These are phyloP conservation scores for Hericium alpestre DNA, from an alignment of 768 basidiomycete species.

Conservation along the genomic window DNA sequence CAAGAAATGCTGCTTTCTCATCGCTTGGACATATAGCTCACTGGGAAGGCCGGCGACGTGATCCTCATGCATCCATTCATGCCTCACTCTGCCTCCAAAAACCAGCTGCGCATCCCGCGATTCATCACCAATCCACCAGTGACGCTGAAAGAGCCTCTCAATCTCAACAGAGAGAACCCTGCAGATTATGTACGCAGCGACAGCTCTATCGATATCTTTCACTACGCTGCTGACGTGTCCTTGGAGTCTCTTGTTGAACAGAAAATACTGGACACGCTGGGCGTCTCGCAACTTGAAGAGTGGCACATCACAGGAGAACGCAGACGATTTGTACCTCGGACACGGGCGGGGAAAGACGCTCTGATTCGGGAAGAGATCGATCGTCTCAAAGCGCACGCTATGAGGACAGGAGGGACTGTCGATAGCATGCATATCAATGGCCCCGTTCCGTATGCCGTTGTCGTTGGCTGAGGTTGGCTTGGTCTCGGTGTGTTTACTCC, in stretches of 20 bases:
- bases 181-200: constrained; percentile 16
- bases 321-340: constrained; percentile 15
- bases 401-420: constrained; percentile 14
- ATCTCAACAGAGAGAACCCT: constrained; percentile 21
- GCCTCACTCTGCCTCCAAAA: constrained; percentile 27
- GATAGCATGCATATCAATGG: constrained; percentile 21
- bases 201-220: too few relatives aligned
- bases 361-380: constrained; percentile 16
- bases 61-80: constrained; percentile 28
- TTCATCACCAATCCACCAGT: constrained; percentile 31
- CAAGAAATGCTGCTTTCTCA: too few relatives aligned
- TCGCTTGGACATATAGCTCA: constrained; percentile 13
- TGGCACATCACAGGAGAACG: constrained; percentile 16
- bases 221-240: background rate
- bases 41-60: constrained; percentile 28
- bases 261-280: constrained; percentile 24
- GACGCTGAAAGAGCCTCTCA: constrained; percentile 23
- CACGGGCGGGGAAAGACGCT: constrained; percentile 18
- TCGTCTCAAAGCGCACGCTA: constrained; percentile 17
- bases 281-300: constrained; percentile 14
- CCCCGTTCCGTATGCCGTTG: constrained; percentile 15
- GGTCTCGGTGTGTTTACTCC: too few relatives aligned
- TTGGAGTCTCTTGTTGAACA: constrained; percentile 23
- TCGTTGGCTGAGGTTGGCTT: background rate
- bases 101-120: constrained; percentile 23